phyloP scores from a whole-genome alignment of 2,329 filamentous ascomycete species.

The Fusarium acutatum region DNA sequence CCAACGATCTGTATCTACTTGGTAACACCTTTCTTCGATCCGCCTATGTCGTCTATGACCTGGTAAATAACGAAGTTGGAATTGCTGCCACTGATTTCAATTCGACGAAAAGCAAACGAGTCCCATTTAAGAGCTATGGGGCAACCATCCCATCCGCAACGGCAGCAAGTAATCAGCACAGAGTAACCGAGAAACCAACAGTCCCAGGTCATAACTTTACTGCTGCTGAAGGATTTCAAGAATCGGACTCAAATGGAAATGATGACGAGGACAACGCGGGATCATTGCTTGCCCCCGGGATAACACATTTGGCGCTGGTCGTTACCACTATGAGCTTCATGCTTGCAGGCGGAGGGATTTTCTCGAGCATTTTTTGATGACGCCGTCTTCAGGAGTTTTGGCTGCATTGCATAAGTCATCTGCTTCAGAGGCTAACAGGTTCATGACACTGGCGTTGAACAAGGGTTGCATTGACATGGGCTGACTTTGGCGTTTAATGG shows the following conservation, averaged over 20 bases:
- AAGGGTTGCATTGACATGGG: slow-evolving; percentile 26
- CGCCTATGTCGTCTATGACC: slow-evolving; percentile 68
- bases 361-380: slow-evolving; percentile 21
- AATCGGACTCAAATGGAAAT: slow-evolving; percentile 2
- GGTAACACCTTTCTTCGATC: slow-evolving; percentile 68
- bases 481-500: slow-evolving; percentile 33
- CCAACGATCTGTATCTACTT: slow-evolving; percentile 55
- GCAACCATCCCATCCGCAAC: slow-evolving; percentile 62
- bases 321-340: slow-evolving; percentile 34
- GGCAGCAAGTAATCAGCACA: slow-evolving; percentile 51
- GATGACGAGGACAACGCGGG: slow-evolving; percentile 25
- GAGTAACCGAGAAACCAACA: slow-evolving; percentile 34
- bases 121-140: slow-evolving; percentile 59
- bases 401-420: slow-evolving; percentile 8
- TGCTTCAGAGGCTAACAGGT: neutral
- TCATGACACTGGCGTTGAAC: slow-evolving; percentile 31
- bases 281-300: slow-evolving; percentile 13
- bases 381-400: neutral
- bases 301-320: slow-evolving; percentile 24
- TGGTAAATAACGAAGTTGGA: slow-evolving; percentile 65
- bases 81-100: slow-evolving; percentile 66
- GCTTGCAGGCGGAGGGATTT: slow-evolving; percentile 33
- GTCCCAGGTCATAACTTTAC: slow-evolving; percentile 33
- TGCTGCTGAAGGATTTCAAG: slow-evolving; percentile 47
- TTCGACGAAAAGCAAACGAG: slow-evolving; percentile 58